phyloP scores from a whole-genome alignment of 306 rosid species.

The Crotalaria pallida region DNA sequence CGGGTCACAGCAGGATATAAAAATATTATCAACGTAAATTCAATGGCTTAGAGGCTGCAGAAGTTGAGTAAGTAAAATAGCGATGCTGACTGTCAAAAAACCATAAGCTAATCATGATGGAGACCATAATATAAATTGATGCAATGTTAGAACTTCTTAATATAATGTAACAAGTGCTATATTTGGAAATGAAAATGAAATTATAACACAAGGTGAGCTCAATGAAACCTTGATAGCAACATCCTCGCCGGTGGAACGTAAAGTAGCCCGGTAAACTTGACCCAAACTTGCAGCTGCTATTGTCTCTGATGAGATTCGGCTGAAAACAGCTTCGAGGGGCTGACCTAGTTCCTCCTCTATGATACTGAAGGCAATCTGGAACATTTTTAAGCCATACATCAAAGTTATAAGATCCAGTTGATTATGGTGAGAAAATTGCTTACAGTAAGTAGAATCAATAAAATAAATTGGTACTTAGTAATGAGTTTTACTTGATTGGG shows the following conservation, averaged over 20 bases:
- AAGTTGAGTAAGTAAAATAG: neutral
- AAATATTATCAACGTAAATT: conserved; percentile 3
- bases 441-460: conserved; percentile 1
- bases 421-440: neutral
- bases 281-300: conserved; percentile 99
- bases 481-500: conserved; percentile 70
- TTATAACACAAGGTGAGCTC: conserved; percentile 11
- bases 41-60: neutral
- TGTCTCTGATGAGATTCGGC: conserved; percentile 78
- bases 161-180: neutral
- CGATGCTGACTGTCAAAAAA: neutral
- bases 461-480: neutral
- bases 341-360: conserved; percentile 93
- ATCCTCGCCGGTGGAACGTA: conserved; percentile 85
- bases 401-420: conserved; percentile 5
- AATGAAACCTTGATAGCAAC: conserved; percentile 89
- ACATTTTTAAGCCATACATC: conserved; percentile 26
- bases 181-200: neutral
- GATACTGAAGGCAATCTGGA: conserved; percentile 74
- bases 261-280: conserved; percentile 96
- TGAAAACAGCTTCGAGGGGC: conserved; percentile 93
- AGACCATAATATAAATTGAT: neutral
- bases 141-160: conserved; percentile 1
- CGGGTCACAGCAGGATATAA: neutral
- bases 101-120: conserved; percentile 1